A percentile compares a stretch with the other conserved stretches of the same genome.
These are phyloP conservation scores for Termitomyces sp. DNA, from an alignment of 768 basidiomycete genomes.

Conservation along the genomic window DNA sequence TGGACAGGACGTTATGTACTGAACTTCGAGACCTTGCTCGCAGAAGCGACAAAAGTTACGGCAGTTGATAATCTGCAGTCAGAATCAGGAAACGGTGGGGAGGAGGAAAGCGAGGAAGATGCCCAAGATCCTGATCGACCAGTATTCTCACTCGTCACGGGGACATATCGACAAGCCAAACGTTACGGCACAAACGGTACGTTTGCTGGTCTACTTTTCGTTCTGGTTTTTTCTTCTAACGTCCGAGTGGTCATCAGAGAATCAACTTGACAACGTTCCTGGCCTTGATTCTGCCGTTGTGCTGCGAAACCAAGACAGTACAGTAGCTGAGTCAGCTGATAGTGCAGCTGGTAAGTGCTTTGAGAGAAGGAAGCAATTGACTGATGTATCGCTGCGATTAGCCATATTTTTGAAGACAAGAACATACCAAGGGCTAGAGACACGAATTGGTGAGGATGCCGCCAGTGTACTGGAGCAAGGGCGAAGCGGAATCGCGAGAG, in stretches of 20 bases:
- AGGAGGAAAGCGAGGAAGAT: conserved; percentile 16
- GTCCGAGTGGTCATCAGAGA: background rate
- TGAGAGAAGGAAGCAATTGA: background rate
- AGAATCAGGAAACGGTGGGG: background rate
- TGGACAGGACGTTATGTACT: conserved; percentile 81
- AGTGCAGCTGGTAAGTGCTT: conserved; percentile 62
- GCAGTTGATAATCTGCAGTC: background rate
- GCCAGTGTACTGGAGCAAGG: conserved; percentile 87
- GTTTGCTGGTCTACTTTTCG: background rate
- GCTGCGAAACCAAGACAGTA: conserved; percentile 56
- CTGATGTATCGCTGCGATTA: conserved; percentile 15
- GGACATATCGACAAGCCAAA: conserved; percentile 76
- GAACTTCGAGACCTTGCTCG: conserved; percentile 61
- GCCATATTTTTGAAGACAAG: conserved; percentile 70
- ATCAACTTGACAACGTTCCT: conserved; percentile 1
- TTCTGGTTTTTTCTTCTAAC: background rate
- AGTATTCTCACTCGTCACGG: conserved; percentile 80
- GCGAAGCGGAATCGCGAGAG: conserved; percentile 81
- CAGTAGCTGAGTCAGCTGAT: conserved; percentile 48
- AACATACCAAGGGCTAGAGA: conserved; percentile 78
- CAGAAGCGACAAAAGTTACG: conserved; percentile 15
- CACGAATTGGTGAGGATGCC: conserved; percentile 67
- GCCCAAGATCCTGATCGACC: conserved; percentile 60
- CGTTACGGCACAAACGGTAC: conserved; percentile 45
- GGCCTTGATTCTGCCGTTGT: conserved; percentile 29